Evolutionary conservation across 768 basidiomycete species (phyloP), one percentile per base, ranked within the genome.

Genomic region (Mycena venus): DNA sequence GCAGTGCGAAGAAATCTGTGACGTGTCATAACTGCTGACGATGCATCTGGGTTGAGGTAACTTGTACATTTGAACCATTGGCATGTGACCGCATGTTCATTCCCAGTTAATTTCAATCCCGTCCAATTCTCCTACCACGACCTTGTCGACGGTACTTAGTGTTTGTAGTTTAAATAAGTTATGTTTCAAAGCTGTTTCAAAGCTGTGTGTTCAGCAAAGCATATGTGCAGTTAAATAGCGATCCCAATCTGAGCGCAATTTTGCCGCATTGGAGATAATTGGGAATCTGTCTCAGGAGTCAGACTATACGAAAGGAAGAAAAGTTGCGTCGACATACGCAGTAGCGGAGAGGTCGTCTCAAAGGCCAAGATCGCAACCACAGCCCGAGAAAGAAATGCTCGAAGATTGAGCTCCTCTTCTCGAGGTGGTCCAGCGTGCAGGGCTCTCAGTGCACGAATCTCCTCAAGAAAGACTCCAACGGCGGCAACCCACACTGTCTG

Each of bases 401-500:
- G 29, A 4, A 72, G 62, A 36, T 72, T 64, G 9, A 44, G 14
- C 55, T 72, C 70, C 31, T 72, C 70, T 23, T 72, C 62, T n/a
- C 62, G 36, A 4, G 55, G 70, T 3, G 62, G 36, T 1, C 36
- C 42, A 6, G 9, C 6, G 21, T 62, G 62, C 32, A 25, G 53
- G 3, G 49, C n/a, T 3, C 23, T 14, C 19, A 60, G 42, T 51
- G 34, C 42, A 9, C 27, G 21, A 14, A 75, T 65, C 40, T 65
- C 68, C 14, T 71, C 68, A 8, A 75, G 58, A n/a, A 75, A 66
- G 27, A 75, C 74, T 25, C 74, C 44, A 38, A 63, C 67, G 12
- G 74, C 63, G 21, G 58, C 40, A 9, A 38, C 58, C 74, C 74
- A 75, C 21, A 75, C 69, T 8, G 69, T 65, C 73, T 74, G 23